Evolutionary conservation across 306 rosid genomes (phyloP), one percentile per base, ranked within the genome.

Genomic region (Glycine latifolia): DNA sequence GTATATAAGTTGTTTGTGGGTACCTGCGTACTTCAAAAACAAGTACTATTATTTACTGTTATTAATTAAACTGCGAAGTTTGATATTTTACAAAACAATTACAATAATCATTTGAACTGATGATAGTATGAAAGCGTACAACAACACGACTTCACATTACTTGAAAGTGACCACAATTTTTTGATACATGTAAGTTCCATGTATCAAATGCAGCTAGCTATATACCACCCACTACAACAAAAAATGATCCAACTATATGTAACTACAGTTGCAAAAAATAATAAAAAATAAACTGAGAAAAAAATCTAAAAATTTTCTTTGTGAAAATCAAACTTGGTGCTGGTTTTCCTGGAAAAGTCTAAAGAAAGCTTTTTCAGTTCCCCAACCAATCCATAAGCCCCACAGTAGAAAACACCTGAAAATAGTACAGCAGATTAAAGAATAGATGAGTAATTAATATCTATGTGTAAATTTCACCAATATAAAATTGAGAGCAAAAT

Each of bases 311-410:
- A 95, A 55, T 91, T 95, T 75, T 93, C 99, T 73, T 95, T 91
- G 78, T 95, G 97, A 79, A 95, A 95, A 89, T 95, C 97, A 85
- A 95, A 92, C 78, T 91, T 90, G 65, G 99, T 95, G 88, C 75
- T 75, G 6, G 92, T 93, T 86, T 89, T 95, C 81, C 95, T 74
- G 35, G 94, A 89, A 16, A 95, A 95, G 71, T 94, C 97, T 43
- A 78, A 89, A 39, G 98, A 86, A 72, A 78, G 74, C 78, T 78
- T 86, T 79, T 69, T 91, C 5, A 94, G 84, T 71, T 94, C 97
- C 44, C 97, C 91, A 10, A 88, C 92, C 87, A 92, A 77, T 78
- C 88, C 90, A 17, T 77, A 93, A 0, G 92, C 90, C 37, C 97
- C 98, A 75, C 97, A 92, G 87, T 94, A 92, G 59, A 94, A 94